Conservation (phyloP, 2,329 filamentous ascomycete genomes). For the Calonectria henricotiae region DNA sequence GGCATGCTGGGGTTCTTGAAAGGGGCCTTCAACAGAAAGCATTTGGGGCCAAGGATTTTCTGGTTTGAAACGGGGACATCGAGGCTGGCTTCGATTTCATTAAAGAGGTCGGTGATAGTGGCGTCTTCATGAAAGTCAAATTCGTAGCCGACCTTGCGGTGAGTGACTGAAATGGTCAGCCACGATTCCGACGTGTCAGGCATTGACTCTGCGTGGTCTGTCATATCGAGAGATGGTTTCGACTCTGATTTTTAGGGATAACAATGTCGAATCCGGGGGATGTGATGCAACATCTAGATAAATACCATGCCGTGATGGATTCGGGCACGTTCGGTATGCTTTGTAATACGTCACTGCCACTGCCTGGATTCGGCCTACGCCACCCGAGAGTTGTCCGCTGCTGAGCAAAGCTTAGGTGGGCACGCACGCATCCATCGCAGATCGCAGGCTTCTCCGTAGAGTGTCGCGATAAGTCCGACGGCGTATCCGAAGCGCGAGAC, state of each 20-base stretch:
- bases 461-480: constrained; percentile 15
- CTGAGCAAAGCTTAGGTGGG: constrained; percentile 8
- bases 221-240: constrained; percentile 33
- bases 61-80: constrained; percentile 76
- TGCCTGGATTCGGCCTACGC: constrained; percentile 39
- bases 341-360: constrained; percentile 62
- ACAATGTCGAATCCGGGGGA: constrained; percentile 28
- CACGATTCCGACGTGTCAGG: constrained; percentile 49
- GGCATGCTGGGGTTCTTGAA: constrained; percentile 73
- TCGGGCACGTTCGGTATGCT: constrained; percentile 57
- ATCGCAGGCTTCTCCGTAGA: not conserved
- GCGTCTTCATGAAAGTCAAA: constrained; percentile 64
- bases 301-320: constrained; percentile 36
- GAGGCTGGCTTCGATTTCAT: constrained; percentile 70
- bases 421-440: constrained; percentile 13
- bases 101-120: constrained; percentile 73
- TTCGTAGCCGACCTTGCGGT: constrained; percentile 65
- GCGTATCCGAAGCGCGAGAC: not conserved
- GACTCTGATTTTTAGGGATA: constrained; percentile 1
- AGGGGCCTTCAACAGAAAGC: constrained; percentile 76
- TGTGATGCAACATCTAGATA: constrained; percentile 26
- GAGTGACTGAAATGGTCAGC: constrained; percentile 64
- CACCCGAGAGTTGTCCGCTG: constrained; percentile 2
- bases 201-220: constrained; percentile 38
- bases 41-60: constrained; percentile 78